These are phyloP conservation scores for Hypoxylon fuscum DNA, from an alignment of 495 filamentous ascomycete species.

Conservation along the genomic window DNA sequence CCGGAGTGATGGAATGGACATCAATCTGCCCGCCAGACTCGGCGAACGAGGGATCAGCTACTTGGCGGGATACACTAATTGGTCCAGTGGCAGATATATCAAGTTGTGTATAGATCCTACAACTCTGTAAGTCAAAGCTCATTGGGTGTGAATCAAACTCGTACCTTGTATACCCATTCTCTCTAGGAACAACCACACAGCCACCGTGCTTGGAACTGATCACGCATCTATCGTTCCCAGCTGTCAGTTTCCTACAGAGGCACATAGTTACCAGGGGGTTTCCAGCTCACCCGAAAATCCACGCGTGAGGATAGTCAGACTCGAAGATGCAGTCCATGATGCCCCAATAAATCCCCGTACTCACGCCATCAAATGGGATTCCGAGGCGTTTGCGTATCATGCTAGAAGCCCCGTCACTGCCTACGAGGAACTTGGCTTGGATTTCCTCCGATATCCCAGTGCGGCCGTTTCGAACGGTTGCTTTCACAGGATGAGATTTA, in stretches of 20 bases:
- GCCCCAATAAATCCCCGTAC: conserved; percentile 53
- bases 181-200: conserved; percentile 50
- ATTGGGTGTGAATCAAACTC: background rate
- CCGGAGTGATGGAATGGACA: conserved; percentile 46
- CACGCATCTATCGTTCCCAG: conserved; percentile 26
- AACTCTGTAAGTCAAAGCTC: background rate
- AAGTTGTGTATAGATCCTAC: conserved; percentile 36
- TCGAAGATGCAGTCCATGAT: conserved; percentile 53
- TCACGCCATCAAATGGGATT: conserved; percentile 50
- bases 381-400: conserved; percentile 40
- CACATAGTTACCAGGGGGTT: too few species aligned
- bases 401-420: conserved; percentile 48
- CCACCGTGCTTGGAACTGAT: conserved; percentile 48
- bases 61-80: conserved; percentile 29
- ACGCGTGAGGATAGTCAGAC: conserved; percentile 49
- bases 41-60: conserved; percentile 32
- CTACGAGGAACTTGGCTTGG: conserved; percentile 47
- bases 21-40: conserved; percentile 44
- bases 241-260: too few species aligned
- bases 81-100: conserved; percentile 33
- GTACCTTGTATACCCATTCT: conserved; percentile 50
- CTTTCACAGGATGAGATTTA: conserved; percentile 25
- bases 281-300: conserved; percentile 47
- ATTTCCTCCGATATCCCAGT: conserved; percentile 39
- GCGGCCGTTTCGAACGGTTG: conserved; percentile 27